Base-by-base conservation (phyloP, 2,329 filamentous ascomycete species). In the Venturia asperata region DNA sequence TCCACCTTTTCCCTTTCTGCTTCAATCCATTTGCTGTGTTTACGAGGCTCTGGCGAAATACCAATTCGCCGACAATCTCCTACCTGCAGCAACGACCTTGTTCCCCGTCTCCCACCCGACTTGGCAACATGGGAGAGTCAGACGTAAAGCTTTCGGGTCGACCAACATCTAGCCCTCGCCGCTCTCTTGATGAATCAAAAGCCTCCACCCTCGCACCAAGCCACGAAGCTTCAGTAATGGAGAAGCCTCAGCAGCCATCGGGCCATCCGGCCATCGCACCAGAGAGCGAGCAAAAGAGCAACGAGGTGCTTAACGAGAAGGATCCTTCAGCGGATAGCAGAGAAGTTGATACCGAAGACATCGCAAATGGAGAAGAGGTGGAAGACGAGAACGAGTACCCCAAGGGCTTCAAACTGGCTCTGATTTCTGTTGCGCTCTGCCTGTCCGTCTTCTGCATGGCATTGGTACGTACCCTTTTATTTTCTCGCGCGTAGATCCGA, bases 391-490 rank as follows among this genome's bases (percentile, higher is more conserved):
- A 66, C 15, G 71, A 74, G n/a, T 78, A 77, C 52, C 76, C 76
- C 1, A 72, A 70, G 21, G 63, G 66, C 1, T 69, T 69, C 65
- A 72, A 75, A 66, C 70, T 77, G 24, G 65, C 66, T 0, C 67
- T 76, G 24, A 77, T 77, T 68, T 73, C 72, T 17, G 70, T 73
- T 34, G 75, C 74, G 9, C 67, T 77, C 13, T 73, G 71, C 64
- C 68, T 77, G n/a, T 71, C 73, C 2, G 68, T 69, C 3, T 70
- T 70, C 45, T 70, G 69, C 65, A 70, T 70, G 68, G 64, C 64
- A 21, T 42, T 63, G 24, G 64, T 62, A 66, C 56, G 56, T 58
- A 15, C 5, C 15, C n/a, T 15, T 15, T 27, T 4, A 27, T 15
- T 24, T 11, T 37, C n/a, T 55, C 24, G 24, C 13, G 3, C 2